Evolutionary conservation across 345 rosid genomes (phyloP).

Genomic region (Noccaea bulbosa): DNA sequence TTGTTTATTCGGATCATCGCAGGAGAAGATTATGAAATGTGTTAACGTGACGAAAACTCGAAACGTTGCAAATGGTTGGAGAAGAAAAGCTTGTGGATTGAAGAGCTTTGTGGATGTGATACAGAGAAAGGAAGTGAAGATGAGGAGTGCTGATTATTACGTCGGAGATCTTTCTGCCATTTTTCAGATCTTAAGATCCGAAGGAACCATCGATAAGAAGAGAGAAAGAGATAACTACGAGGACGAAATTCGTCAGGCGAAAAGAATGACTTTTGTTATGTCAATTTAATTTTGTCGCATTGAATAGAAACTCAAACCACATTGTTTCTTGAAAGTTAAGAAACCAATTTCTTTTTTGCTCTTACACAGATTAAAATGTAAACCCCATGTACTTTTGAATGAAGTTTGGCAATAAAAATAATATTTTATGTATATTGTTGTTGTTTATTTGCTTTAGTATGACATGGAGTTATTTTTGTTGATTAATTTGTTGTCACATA

Average conservation of each 20-base stretch:
- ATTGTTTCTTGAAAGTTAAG: neutral
- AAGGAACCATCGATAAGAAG: constrained; percentile 43
- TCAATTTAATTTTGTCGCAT: neutral
- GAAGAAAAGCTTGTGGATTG: neutral
- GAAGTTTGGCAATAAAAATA: neutral
- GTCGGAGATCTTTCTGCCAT: constrained; percentile 46
- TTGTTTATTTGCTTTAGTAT: neutral
- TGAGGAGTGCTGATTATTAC: constrained; percentile 36
- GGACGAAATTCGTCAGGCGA: constrained; percentile 1
- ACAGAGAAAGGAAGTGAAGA: neutral
- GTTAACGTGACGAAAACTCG: neutral
- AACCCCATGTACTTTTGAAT: neutral
- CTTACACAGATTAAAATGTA: neutral
- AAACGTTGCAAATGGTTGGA: neutral
- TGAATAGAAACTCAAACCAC: neutral
- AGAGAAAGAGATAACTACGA: constrained; percentile 38
- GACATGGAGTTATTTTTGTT: neutral
- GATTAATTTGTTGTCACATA: too few relatives aligned
- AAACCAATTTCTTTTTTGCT: neutral
- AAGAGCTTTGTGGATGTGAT: constrained; percentile 4
- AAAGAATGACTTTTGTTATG: constrained; percentile 16
- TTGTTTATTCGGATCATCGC: neutral
- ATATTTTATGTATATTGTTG: neutral
- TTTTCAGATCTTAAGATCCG: constrained; percentile 40
- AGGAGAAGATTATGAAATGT: constrained; percentile 33